Evolutionary conservation across 805 yeast genomes (phyloP), one percentile per base, ranked within the genome.

Genomic region (Zygotorulaspora florentina): DNA sequence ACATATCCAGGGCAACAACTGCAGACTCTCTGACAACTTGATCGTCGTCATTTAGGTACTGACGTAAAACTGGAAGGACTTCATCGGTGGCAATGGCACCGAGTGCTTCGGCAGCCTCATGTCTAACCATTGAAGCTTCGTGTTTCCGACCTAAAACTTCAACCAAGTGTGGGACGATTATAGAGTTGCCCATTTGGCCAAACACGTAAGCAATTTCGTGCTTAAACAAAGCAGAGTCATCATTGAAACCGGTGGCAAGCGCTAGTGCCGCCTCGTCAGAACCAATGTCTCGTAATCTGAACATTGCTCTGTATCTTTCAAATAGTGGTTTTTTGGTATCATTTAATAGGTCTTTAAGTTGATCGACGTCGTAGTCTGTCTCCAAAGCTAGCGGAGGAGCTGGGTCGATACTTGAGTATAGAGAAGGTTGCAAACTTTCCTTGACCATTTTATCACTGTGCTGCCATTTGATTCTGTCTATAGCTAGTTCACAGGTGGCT

Each of bases 101-200:
- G 58, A 95, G 76, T 20, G 99, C 99, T 71, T 93, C 99, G 20
- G 98, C 99, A 47, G 98, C 99, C 72, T 93, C 99, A 65, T 93
- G 99, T 71, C 99, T 85, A 28, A 95, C 99, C 99, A 93, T 93
- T 53, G 95, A 96, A 43, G 95, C 98, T 72, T 93, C 96, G 12
- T 69, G 62, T 48, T 75, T 78, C 66, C 87, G 80, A 56, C 81
- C 81, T 57, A 95, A 76, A 2, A 93, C 88, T 69, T 87, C 82
- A 47, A 88, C 76, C 52, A 95, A 77, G 16, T 91, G 74, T 33
- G 97, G 96, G 29, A 93, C 95, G 31, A 95, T 83, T 30, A 83
- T 87, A 23, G 98, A 96, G 68, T 87, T 88, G 65, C 95, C 86
- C 64, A 93, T 75, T 73, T 93, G 99, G 43, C 99, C 99, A 65